Conservation (phyloP, 2,329 filamentous ascomycete genomes). For the Aureobasidium sp. region DNA sequence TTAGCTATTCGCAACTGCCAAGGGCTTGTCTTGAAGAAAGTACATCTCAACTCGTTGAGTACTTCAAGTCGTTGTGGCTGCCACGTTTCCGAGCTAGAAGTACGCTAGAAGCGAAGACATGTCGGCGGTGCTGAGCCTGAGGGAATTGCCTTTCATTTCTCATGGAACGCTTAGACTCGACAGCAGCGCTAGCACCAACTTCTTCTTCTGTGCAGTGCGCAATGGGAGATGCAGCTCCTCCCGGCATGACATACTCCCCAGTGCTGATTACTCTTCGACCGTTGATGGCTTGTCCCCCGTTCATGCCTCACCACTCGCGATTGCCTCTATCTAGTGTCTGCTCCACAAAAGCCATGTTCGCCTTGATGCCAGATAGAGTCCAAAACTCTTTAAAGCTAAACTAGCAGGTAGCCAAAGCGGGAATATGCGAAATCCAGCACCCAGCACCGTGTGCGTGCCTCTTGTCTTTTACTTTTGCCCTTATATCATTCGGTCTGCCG, state of each 20-base stretch:
- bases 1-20: neutral
- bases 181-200: constrained; percentile 6
- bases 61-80: neutral
- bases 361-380: neutral
- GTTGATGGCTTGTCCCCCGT: constrained; percentile 3
- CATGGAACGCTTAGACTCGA: constrained; percentile 5
- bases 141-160: constrained; percentile 1
- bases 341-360: neutral
- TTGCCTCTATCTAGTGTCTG: constrained; percentile 5
- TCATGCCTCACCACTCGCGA: neutral
- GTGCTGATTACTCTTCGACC: neutral
- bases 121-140: neutral
- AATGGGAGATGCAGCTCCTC: neutral
- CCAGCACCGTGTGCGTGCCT: neutral
- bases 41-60: neutral
- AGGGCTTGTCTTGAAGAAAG: neutral
- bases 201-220: neutral
- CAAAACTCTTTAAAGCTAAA: constrained; percentile 8
- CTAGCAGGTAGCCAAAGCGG: constrained; percentile 8
- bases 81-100: constrained; percentile 10
- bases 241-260: neutral
- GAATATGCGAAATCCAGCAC: neutral
- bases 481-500: constrained; percentile 5
- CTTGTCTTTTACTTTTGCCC: constrained; percentile 3
- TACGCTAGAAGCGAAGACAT: constrained; percentile 6